Evolutionary conservation across 352 stramenopile genomes (phyloP).

Genomic region (Pythium sp.): DNA sequence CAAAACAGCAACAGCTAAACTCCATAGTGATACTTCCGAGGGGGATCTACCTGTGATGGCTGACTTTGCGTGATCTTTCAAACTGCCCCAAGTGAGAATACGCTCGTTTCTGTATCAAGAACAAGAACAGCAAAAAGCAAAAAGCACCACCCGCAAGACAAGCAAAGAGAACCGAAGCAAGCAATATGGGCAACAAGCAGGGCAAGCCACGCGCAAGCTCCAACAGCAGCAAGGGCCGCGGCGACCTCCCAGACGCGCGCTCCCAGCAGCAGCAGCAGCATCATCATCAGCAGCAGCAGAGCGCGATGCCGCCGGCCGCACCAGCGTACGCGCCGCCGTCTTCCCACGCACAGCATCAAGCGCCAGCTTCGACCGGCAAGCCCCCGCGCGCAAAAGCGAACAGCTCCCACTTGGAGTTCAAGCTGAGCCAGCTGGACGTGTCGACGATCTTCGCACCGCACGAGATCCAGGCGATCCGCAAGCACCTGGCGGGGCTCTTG

Average conservation of each 20-base stretch:
- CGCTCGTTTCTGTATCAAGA: not conserved
- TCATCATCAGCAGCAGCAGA: constrained; percentile 13
- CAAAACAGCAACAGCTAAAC: no score
- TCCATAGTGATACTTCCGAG: no score
- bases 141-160: not conserved
- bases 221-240: constrained; percentile 14
- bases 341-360: constrained; percentile 9
- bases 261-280: constrained; percentile 16
- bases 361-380: constrained; percentile 10
- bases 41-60: no score
- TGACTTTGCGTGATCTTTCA: constrained; percentile 5
- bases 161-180: constrained; percentile 2
- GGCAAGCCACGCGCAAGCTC: constrained; percentile 47
- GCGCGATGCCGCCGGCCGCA: constrained; percentile 4
- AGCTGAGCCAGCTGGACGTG: constrained; percentile 71
- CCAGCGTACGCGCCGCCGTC: constrained; percentile 2
- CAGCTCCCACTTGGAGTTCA: constrained; percentile 58
- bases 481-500: constrained; percentile 66
- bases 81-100: not conserved
- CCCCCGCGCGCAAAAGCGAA: constrained; percentile 23
- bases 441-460: constrained; percentile 70
- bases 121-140: not conserved
- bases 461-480: constrained; percentile 78
- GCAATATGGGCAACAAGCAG: constrained; percentile 82
- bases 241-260: constrained; percentile 17